Percentiles rank a stretch among this genome's conserved stretches.
Conservation (phyloP, 257 asterid genomes). For the Nicotiana otophora region DNA sequence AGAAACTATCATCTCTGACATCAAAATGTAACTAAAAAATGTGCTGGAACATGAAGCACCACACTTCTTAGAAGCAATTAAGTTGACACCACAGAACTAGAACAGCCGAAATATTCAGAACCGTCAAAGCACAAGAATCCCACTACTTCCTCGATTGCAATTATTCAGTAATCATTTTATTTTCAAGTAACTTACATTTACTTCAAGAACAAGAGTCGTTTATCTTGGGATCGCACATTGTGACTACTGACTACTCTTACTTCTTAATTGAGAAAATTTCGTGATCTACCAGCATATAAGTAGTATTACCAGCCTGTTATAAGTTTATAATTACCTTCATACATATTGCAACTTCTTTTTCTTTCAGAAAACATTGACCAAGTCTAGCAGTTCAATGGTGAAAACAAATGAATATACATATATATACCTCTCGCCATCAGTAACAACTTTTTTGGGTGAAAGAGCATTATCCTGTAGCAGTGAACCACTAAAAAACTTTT, state of each 20-base stretch:
- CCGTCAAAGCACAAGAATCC: background rate
- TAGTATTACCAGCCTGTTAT: background rate
- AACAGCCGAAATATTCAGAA: background rate
- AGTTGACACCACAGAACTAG: background rate
- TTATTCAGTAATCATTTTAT: background rate
- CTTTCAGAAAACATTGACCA: background rate
- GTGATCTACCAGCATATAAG: background rate
- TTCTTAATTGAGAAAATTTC: background rate
- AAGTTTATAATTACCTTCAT: background rate
- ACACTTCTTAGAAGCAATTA: background rate
- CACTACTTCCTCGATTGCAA: background rate
- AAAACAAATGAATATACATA: background rate
- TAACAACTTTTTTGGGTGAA: constrained; percentile 44
- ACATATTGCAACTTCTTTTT: background rate
- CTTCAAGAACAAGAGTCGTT: background rate
- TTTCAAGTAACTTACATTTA: background rate
- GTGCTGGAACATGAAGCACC: constrained; percentile 6
- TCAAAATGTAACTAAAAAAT: background rate
- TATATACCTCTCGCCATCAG: constrained; percentile 79
- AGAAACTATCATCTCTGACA: background rate
- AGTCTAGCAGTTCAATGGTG: constrained; percentile 3
- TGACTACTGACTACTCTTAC: background rate
- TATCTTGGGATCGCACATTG: background rate
- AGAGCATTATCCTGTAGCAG: constrained; percentile 48
- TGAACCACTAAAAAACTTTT: constrained; percentile 49